Evolutionary conservation across 345 rosid species (phyloP).

Genomic region (Raphanus sativus): DNA sequence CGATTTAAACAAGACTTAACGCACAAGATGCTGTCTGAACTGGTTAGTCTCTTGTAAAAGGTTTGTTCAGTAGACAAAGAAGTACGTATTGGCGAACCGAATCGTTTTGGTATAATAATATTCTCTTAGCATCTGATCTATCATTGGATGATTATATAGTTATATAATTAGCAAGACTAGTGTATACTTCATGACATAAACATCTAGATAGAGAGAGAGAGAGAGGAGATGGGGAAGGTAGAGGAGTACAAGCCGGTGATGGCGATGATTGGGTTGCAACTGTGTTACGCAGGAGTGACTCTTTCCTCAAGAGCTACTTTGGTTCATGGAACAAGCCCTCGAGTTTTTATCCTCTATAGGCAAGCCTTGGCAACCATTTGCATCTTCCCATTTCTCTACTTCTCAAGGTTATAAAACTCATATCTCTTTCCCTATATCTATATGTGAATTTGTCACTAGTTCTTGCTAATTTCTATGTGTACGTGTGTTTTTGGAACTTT

Average conservation of each 20-base stretch:
- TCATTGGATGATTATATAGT: background rate
- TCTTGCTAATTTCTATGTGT: background rate
- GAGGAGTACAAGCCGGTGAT: conserved; percentile 40
- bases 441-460: background rate
- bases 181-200: background rate
- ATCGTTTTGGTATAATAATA: background rate
- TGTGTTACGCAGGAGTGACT: conserved; percentile 41
- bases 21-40: background rate
- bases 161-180: background rate
- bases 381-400: conserved; percentile 40
- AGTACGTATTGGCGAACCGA: background rate
- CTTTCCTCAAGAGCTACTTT: conserved; percentile 37
- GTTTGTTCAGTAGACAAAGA: background rate
- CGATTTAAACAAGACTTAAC: background rate
- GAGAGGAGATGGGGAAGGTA: conserved; percentile 29
- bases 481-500: background rate
- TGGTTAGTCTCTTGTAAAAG: background rate
- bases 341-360: conserved; percentile 44
- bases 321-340: conserved; percentile 41
- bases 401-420: conserved; percentile 28
- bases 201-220: background rate
- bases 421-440: background rate
- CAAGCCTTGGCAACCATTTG: conserved; percentile 47
- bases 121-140: background rate
- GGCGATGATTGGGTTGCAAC: conserved; percentile 38